A percentile compares a stretch with the other conserved stretches of the same genome.
Evolutionary conservation across 2,329 filamentous ascomycete species (phyloP).

Genomic region (Emmonsiellopsis sp.): DNA sequence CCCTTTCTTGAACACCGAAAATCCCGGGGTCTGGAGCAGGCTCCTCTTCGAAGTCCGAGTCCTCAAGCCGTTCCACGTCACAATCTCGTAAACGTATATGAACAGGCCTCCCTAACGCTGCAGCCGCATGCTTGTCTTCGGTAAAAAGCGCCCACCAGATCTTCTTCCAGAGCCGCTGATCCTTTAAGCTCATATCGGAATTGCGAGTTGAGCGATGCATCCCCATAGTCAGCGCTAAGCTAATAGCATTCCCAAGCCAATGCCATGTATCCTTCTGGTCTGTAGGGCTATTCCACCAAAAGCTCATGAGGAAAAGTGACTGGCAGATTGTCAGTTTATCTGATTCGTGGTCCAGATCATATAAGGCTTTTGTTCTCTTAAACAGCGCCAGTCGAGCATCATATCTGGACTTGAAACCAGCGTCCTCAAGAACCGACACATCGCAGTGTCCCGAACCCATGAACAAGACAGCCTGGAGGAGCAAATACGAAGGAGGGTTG

Average conservation of each 20-base stretch:
- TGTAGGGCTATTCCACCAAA: constrained; percentile 15
- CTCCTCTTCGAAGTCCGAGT: constrained; percentile 1
- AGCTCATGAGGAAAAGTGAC: constrained; percentile 34
- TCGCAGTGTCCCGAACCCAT: constrained; percentile 3
- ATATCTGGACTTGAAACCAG: constrained; percentile 1
- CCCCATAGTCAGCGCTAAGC: constrained; percentile 3
- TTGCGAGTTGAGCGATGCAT: neutral
- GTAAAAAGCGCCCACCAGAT: constrained; percentile 3
- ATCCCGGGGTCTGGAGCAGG: neutral
- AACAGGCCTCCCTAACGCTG: constrained; percentile 1
- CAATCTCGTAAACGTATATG: constrained; percentile 2
- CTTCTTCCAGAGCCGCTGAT: constrained; percentile 3
- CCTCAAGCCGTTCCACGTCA: constrained; percentile 1
- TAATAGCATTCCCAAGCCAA: constrained; percentile 22
- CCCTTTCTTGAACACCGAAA: constrained; percentile 1
- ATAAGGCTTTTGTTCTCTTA: constrained; percentile 38
- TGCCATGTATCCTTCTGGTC: constrained; percentile 27
- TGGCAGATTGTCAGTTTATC: constrained; percentile 75
- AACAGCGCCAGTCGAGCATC: neutral
- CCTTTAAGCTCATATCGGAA: constrained; percentile 1
- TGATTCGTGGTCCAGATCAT: constrained; percentile 79
- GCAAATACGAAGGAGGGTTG: constrained; percentile 1
- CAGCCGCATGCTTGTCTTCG: constrained; percentile 3
- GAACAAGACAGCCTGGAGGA: constrained; percentile 1
- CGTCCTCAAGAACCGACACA: constrained; percentile 1